These are phyloP conservation scores for Solanum ossicruentum DNA, from an alignment of 257 asterid species.

Conservation along the genomic window DNA sequence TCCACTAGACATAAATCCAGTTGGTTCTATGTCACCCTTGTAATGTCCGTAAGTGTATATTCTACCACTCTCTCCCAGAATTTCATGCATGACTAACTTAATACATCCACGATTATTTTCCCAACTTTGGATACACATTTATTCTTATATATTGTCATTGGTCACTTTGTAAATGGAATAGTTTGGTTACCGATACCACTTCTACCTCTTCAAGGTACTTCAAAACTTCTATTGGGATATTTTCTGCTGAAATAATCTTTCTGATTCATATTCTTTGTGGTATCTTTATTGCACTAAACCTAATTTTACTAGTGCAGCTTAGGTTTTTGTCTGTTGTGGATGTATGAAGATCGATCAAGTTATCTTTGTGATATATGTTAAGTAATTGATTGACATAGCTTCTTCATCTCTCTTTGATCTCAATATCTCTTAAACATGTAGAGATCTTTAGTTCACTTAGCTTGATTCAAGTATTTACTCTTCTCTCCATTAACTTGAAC, in stretches of 20 bases:
- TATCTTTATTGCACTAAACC: background rate
- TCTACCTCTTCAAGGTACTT: background rate
- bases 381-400: background rate
- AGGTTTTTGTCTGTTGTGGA: background rate
- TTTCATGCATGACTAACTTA: background rate
- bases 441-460: background rate
- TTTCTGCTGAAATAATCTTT: background rate
- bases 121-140: background rate
- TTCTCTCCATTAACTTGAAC: background rate
- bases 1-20: background rate
- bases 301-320: background rate
- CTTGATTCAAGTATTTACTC: background rate
- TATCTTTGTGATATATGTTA: background rate
- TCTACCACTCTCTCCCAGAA: background rate
- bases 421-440: background rate
- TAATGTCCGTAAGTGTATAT: background rate
- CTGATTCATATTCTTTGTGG: background rate
- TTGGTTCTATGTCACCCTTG: background rate
- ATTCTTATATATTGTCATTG: background rate
- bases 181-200: background rate
- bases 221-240: background rate
- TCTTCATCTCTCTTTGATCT: background rate
- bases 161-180: background rate
- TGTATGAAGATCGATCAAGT: background rate
- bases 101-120: background rate